Conservation (phyloP, 768 basidiomycete genomes). For the Amanita rubescens region DNA sequence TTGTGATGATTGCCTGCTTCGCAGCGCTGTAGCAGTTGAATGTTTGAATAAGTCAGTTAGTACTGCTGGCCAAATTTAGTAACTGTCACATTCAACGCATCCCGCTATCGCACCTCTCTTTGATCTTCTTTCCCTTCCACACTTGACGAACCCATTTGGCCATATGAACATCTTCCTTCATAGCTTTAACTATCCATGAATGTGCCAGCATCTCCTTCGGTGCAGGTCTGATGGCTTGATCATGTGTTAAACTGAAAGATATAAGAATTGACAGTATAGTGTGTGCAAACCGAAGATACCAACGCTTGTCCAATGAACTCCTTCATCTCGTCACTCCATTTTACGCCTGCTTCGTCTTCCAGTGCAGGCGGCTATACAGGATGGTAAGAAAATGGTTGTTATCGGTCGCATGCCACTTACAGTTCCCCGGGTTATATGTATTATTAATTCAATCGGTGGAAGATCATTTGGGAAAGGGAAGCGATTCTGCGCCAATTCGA, state of each 20-base stretch:
- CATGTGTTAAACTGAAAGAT: constrained; percentile 40
- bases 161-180: constrained; percentile 85
- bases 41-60: not conserved
- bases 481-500: constrained; percentile 89
- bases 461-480: constrained; percentile 94
- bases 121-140: constrained; percentile 48
- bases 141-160: constrained; percentile 81
- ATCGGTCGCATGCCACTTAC: constrained; percentile 29
- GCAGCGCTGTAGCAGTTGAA: not conserved
- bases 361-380: constrained; percentile 65
- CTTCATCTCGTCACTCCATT: constrained; percentile 84
- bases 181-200: constrained; percentile 71
- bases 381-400: not conserved
- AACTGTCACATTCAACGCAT: not conserved
- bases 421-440: constrained; percentile 79
- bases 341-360: constrained; percentile 60
- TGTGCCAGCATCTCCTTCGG: constrained; percentile 80
- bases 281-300: constrained; percentile 20
- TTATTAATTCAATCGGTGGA: constrained; percentile 89
- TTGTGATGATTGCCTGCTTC: too few relatives aligned
- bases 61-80: not conserved
- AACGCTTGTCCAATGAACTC: constrained; percentile 85
- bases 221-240: constrained; percentile 70
- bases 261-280: not conserved
- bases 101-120: constrained; percentile 35